Percentiles rank a stretch among this genome's conserved stretches.
Conservation (phyloP, 441 rosid genomes). For the Hypseocharis bilobata region DNA sequence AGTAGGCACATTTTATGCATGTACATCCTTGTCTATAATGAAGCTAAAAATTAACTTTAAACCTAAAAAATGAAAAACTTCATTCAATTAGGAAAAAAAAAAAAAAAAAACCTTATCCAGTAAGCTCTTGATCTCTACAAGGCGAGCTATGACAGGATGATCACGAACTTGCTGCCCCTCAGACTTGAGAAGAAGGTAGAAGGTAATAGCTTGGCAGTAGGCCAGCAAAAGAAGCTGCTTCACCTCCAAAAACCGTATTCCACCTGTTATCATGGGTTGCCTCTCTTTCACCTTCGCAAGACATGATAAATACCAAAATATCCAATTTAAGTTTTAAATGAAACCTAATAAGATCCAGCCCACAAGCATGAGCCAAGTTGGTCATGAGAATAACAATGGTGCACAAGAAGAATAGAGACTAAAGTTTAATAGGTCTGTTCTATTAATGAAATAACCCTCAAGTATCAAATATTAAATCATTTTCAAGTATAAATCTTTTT, state of each 20-base stretch:
- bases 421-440: background rate
- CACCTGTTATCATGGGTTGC: constrained; percentile 34
- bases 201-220: constrained; percentile 74
- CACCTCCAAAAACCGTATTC: constrained; percentile 54
- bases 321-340: background rate
- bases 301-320: background rate
- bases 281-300: constrained; percentile 45
- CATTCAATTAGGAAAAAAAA: constrained; percentile 13
- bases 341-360: background rate
- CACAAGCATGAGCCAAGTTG: background rate
- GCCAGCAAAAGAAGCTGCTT: constrained; percentile 65
- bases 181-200: constrained; percentile 81
- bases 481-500: background rate
- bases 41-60: no score
- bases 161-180: constrained; percentile 77
- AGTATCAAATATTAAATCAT: background rate
- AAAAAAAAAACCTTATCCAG: constrained; percentile 52
- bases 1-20: background rate
- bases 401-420: background rate
- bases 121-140: constrained; percentile 60
- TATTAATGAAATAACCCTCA: background rate
- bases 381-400: background rate
- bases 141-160: constrained; percentile 75
- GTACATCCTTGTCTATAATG: no score
- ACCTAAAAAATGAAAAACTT: no score